Evolutionary conservation across 768 basidiomycete species (phyloP), one percentile per base, ranked within the genome.

Genomic region (Tricholomella constricta): DNA sequence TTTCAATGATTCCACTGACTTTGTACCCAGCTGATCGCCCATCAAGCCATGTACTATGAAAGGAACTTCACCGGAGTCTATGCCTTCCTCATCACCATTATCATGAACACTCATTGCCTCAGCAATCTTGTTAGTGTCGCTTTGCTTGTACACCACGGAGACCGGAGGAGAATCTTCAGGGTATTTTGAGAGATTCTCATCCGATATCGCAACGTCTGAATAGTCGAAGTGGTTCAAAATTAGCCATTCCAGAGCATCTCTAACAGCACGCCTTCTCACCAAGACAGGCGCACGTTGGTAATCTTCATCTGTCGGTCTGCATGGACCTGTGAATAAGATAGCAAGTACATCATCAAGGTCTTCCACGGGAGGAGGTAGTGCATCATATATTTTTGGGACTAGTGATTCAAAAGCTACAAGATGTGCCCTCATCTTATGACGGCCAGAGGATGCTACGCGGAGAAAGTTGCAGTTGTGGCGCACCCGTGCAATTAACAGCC

Each of bases 151-250:
- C n/a, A 62, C 60, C 37, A 73, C 54, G 4, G 50, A 36, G 2
- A 65, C 68, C 35, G 62, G 65, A 6, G 62, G 62, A 29, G 22
- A 57, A 49, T 55, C 51, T 38, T 62, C 53, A 4, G 52, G 61
- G 58, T 67, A 74, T 29, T 34, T 3, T 2, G 41, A 23, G 12
- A 69, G 46, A 48, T 64, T 71, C 3, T 65, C 54, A 3, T 60
- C 22, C 1, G 67, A 68, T 17, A 74, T 71, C 0, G 56, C 40
- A 2, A 74, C 34, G 40, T 73, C 70, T 12, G 7, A n/a, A 52
- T 75, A 76, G 41, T 69, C 67, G 0, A 8, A 1, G 55, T 74
- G 72, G 52, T 76, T 76, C 0, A 71, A 26, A 32, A 64, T 69
- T 12, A 75, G 49, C 72, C 72, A 74, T 34, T 71, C 59, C 6